Percentiles rank a stretch among this genome's conserved stretches.
phyloP scores from a whole-genome alignment of 768 basidiomycete species.

The Gelatoporia subvermispora region DNA sequence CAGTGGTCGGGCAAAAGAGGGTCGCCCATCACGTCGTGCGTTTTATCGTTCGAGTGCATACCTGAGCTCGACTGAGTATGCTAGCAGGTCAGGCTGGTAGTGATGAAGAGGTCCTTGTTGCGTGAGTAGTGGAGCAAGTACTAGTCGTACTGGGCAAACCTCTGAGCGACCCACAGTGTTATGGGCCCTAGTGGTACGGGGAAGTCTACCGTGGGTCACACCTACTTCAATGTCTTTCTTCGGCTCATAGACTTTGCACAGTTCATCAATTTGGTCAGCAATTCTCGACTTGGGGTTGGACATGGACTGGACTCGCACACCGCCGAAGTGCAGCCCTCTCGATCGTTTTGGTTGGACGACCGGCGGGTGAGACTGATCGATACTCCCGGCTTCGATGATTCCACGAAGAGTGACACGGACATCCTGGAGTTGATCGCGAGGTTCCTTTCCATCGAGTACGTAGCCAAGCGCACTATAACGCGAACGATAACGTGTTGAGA shows the following conservation, averaged over 20 bases:
- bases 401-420: slow-evolving; percentile 22
- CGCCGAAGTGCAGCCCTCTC: slow-evolving; percentile 35
- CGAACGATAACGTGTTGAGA: background rate
- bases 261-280: slow-evolving; percentile 53
- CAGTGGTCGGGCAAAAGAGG: too few relatives aligned
- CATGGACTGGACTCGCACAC: slow-evolving; percentile 48
- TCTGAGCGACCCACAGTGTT: too few relatives aligned
- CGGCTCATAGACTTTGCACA: slow-evolving; percentile 11
- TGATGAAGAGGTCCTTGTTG: too few relatives aligned
- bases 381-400: slow-evolving; percentile 59
- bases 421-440: slow-evolving; percentile 9
- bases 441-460: slow-evolving; percentile 9
- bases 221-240: background rate
- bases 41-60: too few relatives aligned
- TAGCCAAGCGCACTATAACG: slow-evolving; percentile 5
- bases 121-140: too few relatives aligned
- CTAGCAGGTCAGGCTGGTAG: too few relatives aligned
- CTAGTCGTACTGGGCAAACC: too few relatives aligned
- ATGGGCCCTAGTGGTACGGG: slow-evolving; percentile 20
- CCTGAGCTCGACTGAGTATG: too few relatives aligned
- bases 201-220: slow-evolving; percentile 15
- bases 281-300: slow-evolving; percentile 42
- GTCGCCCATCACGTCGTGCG: too few relatives aligned
- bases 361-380: slow-evolving; percentile 43
- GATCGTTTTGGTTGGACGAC: slow-evolving; percentile 40